Evolutionary conservation across 805 yeast species (phyloP), one percentile per base, ranked within the genome.

Genomic region (Saccharomycopsis sp.): DNA sequence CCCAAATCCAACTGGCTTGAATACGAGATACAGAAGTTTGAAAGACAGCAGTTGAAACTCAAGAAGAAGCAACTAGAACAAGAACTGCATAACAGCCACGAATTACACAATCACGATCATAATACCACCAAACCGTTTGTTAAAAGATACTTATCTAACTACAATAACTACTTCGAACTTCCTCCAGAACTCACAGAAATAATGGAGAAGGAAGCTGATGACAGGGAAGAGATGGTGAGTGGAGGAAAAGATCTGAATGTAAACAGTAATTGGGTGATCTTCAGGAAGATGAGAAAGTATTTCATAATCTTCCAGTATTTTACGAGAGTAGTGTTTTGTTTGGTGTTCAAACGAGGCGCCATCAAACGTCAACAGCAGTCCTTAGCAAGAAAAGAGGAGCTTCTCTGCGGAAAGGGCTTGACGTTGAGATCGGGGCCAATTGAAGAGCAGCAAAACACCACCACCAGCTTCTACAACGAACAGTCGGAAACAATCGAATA

Each of bases 1-100:
- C 81, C 81, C n/a, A 67, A 68, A 9, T 69, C 73, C 14, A 85
- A 88, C 0, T 49, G 58, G 59, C 22, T 65, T 62, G 59, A 58
- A 63, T n/a, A 2, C 63, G 15, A 68, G 66, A 53, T 59, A 17
- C 61, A 60, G 1, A 66, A 64, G 57, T 62, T 66, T 54, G 66
- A 66, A 49, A 60, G 63, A 66, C 62, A 41, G 35, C 44, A 38
- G 2, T 34, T 17, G 23, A 53, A 1, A 52, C 41, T 5, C 56
- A 59, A 12, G 64, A 67, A 64, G 25, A 29, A 14, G 20, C 20
- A 19, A 42, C 38, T 52, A 12, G 14, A 20, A n/a, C 44, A 29
- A 1, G 20, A 42, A 49, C 17, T 20, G 7, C 53, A 5, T 19
- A 12, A n/a, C 42, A 2, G 41, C 38, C 7, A n/a, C 35, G 14